These are phyloP conservation scores for Alternaria hordeiaustralica DNA, from an alignment of 2,329 filamentous ascomycete genomes.

Conservation along the genomic window DNA sequence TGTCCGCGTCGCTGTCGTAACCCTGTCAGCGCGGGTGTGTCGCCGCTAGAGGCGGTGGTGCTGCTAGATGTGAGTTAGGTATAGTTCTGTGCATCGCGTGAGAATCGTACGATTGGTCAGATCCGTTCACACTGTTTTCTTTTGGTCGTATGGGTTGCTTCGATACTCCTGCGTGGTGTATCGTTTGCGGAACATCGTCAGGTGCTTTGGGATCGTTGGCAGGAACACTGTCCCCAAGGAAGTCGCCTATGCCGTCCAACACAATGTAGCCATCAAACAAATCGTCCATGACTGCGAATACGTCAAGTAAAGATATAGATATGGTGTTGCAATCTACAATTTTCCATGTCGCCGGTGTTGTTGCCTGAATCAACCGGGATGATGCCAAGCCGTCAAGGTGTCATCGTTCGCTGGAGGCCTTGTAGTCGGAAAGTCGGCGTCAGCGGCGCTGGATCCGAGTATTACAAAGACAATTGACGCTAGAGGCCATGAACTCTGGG, in stretches of 20 bases:
- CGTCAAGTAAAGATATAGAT: not conserved
- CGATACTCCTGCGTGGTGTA: not conserved
- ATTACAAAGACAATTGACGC: not conserved
- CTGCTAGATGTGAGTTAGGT: not conserved
- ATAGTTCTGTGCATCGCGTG: not conserved
- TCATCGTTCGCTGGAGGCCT: constrained; percentile 8
- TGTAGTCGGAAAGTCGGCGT: constrained; percentile 5
- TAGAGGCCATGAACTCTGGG: not conserved
- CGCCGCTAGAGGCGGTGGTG: not conserved
- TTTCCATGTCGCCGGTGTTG: not conserved
- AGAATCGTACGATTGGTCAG: constrained; percentile 2
- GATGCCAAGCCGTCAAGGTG: not conserved
- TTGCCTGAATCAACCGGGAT: not conserved
- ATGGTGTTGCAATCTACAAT: not conserved
- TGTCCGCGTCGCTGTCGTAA: constrained; percentile 50
- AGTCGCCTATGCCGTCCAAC: constrained; percentile 14
- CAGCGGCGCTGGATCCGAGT: constrained; percentile 7
- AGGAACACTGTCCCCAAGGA: constrained; percentile 1
- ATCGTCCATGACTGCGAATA: constrained; percentile 7
- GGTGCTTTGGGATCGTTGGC: not conserved
- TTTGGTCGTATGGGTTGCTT: not conserved
- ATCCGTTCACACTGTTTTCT: not conserved
- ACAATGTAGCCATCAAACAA: constrained; percentile 28
- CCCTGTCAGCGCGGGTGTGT: not conserved
- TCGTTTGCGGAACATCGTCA: not conserved